Percentiles rank a stretch among this genome's conserved stretches.
Conservation (phyloP, 1,139 yeast species). For the Geotrichum cucujoidarum region DNA sequence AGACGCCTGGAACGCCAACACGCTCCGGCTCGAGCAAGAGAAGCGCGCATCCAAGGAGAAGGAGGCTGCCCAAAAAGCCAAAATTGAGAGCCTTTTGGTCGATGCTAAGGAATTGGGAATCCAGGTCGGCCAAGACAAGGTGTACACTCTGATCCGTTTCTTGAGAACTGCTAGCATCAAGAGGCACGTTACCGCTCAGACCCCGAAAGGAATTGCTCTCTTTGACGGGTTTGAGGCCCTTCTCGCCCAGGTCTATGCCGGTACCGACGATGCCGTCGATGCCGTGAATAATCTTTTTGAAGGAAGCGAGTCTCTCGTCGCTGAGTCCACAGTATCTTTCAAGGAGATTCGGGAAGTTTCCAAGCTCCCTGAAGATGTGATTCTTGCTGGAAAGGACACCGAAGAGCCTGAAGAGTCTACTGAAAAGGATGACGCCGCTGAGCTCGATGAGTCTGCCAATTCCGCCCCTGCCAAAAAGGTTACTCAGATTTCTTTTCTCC, state of each 20-base stretch:
- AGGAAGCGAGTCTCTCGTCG: conserved; percentile 30
- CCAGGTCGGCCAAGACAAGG: conserved; percentile 25
- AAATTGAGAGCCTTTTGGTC: conserved; percentile 16
- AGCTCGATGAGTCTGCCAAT: neutral
- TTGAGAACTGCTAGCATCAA: conserved; percentile 37
- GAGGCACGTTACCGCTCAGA: conserved; percentile 29
- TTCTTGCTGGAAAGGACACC: conserved; percentile 23
- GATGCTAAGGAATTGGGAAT: conserved; percentile 26
- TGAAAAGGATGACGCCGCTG: conserved; percentile 5
- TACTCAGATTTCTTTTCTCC: conserved; percentile 12
- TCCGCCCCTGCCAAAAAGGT: neutral
- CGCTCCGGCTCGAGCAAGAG: conserved; percentile 21
- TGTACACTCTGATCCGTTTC: conserved; percentile 32
- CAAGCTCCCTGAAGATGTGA: conserved; percentile 24
- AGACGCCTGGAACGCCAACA: conserved; percentile 32
- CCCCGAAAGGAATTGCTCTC: conserved; percentile 18
- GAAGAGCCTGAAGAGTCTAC: conserved; percentile 10
- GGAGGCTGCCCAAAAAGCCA: conserved; percentile 19
- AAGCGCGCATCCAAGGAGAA: conserved; percentile 19
- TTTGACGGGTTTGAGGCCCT: conserved; percentile 33
- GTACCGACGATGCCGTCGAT: conserved; percentile 34
- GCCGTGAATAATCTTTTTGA: conserved; percentile 32
- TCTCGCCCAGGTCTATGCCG: conserved; percentile 33
- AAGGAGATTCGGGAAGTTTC: conserved; percentile 27
- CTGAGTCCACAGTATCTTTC: conserved; percentile 28